Base-by-base conservation (phyloP, 1,139 yeast genomes). In the Scheffersomyces cryptocercus region DNA sequence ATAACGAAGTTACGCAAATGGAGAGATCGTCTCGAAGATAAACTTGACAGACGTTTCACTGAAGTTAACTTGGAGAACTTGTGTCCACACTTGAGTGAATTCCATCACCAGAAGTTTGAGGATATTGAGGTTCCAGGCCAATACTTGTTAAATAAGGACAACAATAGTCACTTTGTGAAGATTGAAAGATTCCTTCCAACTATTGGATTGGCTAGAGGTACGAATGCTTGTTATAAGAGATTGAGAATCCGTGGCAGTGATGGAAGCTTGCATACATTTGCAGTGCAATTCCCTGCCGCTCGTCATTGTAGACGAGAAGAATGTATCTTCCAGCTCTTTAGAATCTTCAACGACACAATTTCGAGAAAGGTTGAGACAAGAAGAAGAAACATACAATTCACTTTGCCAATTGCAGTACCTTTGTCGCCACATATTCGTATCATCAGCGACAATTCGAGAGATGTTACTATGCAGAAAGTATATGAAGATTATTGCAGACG, bases 81-180 rank as follows among this genome's bases (percentile, higher is more conserved):
- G 51, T 90, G 97, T 59, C 97, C 98, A 26, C 98, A 91, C 55
- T 75, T 95, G 62, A 87, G 96, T 63, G 97, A 91, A 62, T 93
- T 95, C 80, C 99, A 95, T 62, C 96, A 93, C 62, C 99, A 93
- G 63, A 91, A 90, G 68, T 95, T 93, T 62, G 99, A 95, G 64
- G 98, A 95, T 43, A 89, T 95, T 48, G 99, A 95, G 63, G 85
- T 95, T 45, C 99, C 99, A 0, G 99, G 99, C 1, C 99, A 95
- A 61, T 93, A 93, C 59, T 73, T 91, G 56, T 67, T 84, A 64
- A 85, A 86, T 62, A 86, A 85, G 60, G 98, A 91, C 56, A 86
- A 76, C 61, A 93, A 90, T 62, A 73, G 81, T 36, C 97, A 91
- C 63, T 95, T 95, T 62, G 80, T 89, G 43, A 93, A 91, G 74